Evolutionary conservation across 208 protist genomes (phyloP), one percentile per base, ranked within the genome.

Genomic region (Wallacemonas sp.): DNA sequence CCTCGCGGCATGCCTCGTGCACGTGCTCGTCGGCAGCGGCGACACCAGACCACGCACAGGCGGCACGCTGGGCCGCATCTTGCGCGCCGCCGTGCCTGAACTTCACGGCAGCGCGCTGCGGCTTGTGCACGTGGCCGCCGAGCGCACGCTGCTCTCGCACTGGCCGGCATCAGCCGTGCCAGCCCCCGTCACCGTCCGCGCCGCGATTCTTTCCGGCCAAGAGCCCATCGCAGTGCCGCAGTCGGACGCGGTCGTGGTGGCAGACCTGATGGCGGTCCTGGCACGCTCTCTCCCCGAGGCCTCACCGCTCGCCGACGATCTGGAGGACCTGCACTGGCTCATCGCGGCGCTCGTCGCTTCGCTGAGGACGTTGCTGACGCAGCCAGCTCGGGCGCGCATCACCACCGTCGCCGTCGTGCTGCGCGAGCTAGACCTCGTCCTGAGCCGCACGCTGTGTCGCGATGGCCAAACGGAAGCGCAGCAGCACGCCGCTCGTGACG

Each of bases 91-190:
- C 4, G 5, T 0, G 41, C 22, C 25, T 18, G 25, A 64, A 14
- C 41, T 64, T 22, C 29, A 64, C 38, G 41, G 25, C 57, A 64
- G 48, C 25, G 42, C 57, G 22, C 38, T 64, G 26, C 36, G 57
- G 4, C 39, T 64, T 3, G 10, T 64, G 22, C 57, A 50, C 29
- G 38, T 49, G 14, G 14, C 29, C 0, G 4, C 48, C 25, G n/a
- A 59, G 20, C 52, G 48, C n/a, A 48, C 42, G 16, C n/a, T 48
- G 48, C 48, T 55, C 26, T 7, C n/a, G 7, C 48, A 41, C 36
- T 41, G 36, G 36, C 36, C 36, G 7, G 36, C 14, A 14, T 14
- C 36, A 7, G 36, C 36, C 10, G 7, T 14, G 36, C 10, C 36
- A 41, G 36, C 36, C 36, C 10, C 14, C 36, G 7, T 14, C 36